phyloP scores from a whole-genome alignment of 768 basidiomycete genomes.

The Paxillus involutus region DNA sequence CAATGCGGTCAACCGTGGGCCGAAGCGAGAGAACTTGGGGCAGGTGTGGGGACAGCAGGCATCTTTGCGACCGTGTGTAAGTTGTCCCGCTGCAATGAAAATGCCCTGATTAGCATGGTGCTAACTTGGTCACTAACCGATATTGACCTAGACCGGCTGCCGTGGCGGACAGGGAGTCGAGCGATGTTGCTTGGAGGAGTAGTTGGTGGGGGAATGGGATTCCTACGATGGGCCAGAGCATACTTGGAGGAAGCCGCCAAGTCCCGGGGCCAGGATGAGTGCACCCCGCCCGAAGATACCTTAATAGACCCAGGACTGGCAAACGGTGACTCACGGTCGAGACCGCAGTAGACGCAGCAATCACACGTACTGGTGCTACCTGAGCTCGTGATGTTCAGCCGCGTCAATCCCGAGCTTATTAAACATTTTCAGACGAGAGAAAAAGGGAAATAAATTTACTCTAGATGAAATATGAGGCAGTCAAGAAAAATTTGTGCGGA shows the following conservation, averaged over 20 bases:
- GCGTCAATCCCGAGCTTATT: neutral
- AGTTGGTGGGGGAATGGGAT: constrained; percentile 54
- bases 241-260: constrained; percentile 25
- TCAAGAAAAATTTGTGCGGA: neutral
- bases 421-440: neutral
- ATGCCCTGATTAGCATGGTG: neutral
- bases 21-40: constrained; percentile 56
- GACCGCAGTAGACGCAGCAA: neutral
- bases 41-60: constrained; percentile 62
- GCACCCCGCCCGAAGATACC: neutral
- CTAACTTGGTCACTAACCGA: neutral
- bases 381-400: neutral
- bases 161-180: constrained; percentile 47
- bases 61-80: constrained; percentile 57
- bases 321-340: neutral
- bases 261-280: constrained; percentile 7
- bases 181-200: constrained; percentile 54
- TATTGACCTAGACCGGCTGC: constrained; percentile 51
- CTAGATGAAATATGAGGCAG: neutral
- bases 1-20: constrained; percentile 34
- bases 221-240: constrained; percentile 40
- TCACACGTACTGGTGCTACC: neutral
- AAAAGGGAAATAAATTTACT: neutral
- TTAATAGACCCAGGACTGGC: neutral
- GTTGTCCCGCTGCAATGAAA: constrained; percentile 21